phyloP scores from a whole-genome alignment of 441 rosid genomes.

The Aquilaria agallochum region DNA sequence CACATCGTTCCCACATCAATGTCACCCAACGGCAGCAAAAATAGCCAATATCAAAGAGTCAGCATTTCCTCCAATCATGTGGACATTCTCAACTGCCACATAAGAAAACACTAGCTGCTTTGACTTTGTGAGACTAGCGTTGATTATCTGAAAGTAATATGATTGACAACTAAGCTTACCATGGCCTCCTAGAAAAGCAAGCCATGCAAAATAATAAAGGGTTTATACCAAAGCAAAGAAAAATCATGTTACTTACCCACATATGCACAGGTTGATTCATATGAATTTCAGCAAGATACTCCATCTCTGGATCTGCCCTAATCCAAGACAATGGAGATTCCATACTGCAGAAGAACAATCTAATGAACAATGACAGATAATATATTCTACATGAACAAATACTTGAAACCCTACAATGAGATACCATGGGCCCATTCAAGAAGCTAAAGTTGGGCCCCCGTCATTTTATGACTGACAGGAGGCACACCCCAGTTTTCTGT shows the following conservation, averaged over 20 bases:
- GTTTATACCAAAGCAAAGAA: slow-evolving; percentile 7
- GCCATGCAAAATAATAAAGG: slow-evolving; percentile 7
- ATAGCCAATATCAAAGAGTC: too few species aligned
- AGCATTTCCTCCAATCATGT: too few species aligned
- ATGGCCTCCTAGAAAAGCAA: too few species aligned
- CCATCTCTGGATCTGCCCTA: slow-evolving; percentile 99
- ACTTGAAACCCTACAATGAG: slow-evolving; percentile 1
- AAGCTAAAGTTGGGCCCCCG: neutral
- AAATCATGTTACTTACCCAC: slow-evolving; percentile 73
- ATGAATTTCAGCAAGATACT: slow-evolving; percentile 94
- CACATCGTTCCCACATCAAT: too few species aligned
- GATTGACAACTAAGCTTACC: too few species aligned
- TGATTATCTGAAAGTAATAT: too few species aligned
- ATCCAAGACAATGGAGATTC: slow-evolving; percentile 97
- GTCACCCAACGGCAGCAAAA: too few species aligned
- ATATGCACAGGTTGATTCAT: slow-evolving; percentile 98
- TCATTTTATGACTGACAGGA: too few species aligned
- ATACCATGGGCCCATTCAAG: slow-evolving; percentile 7
- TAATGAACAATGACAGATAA: slow-evolving; percentile 4
- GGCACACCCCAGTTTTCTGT: too few species aligned
- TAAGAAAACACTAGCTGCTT: too few species aligned
- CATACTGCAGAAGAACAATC: slow-evolving; percentile 49
- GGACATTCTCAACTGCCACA: too few species aligned
- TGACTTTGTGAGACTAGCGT: too few species aligned
- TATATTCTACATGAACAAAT: slow-evolving; percentile 17